Evolutionary conservation across 805 yeast species (phyloP).

Genomic region (Lachancea lanzarotensis): DNA sequence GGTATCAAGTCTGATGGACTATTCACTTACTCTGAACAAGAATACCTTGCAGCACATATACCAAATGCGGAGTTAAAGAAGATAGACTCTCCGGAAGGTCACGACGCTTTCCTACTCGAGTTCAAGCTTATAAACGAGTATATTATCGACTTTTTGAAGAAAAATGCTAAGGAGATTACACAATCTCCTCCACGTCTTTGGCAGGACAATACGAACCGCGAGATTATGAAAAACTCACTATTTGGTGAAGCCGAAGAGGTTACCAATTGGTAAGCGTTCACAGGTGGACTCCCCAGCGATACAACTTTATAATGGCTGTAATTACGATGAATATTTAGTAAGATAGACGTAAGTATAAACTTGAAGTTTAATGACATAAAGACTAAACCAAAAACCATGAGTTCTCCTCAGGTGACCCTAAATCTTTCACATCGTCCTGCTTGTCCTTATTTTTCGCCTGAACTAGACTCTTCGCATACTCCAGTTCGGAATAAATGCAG

Average conservation of each 20-base stretch:
- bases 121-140: conserved; percentile 72
- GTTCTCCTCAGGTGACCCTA: conserved; percentile 4
- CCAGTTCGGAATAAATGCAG: conserved; percentile 70
- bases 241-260: conserved; percentile 95
- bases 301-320: background rate
- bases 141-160: conserved; percentile 58
- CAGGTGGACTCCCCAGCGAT: background rate
- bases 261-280: conserved; percentile 69
- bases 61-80: conserved; percentile 63
- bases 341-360: background rate
- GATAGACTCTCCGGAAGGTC: conserved; percentile 91
- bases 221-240: conserved; percentile 49
- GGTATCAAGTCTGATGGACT: conserved; percentile 91
- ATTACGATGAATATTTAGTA: background rate
- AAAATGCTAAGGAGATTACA: conserved; percentile 54
- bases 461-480: conserved; percentile 61
- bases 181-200: conserved; percentile 33
- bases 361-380: background rate
- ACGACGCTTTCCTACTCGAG: conserved; percentile 91
- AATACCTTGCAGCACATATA: conserved; percentile 66
- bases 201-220: conserved; percentile 41
- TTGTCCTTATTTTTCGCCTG: conserved; percentile 36
- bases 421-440: conserved; percentile 7
- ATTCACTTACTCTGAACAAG: conserved; percentile 89
- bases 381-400: conserved; percentile 6